Evolutionary conservation across 495 filamentous ascomycete genomes (phyloP), one percentile per base, ranked within the genome.

Genomic region (Penicillium pulvis): DNA sequence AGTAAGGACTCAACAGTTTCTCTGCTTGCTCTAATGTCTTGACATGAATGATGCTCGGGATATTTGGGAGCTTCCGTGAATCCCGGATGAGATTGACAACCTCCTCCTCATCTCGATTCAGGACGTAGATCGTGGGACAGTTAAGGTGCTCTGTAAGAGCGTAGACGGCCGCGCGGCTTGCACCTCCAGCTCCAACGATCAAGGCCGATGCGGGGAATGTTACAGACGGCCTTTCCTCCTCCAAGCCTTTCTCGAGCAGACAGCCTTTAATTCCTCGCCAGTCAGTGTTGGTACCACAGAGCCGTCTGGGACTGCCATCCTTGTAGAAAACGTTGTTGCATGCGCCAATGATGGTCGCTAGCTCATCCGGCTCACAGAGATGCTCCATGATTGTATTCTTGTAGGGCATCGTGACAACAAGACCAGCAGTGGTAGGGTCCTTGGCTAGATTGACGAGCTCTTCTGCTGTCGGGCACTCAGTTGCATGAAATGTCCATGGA

Each of bases 231-330:
- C 71, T 53, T 71, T 74, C 54, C 73, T 78, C 31, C 73, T 64
- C 30, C 6, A 71, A 62, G 11, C 72, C 68, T 44, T 60, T 73
- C 57, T 50, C 60, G 11, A 45, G 76, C 58, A 74, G 85, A 85
- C 67, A 83, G 72, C 57, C 83, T 16, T 83, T 77, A 46, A 89
- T 79, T 14, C 87, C 87, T 47, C 85, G 76, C 53, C 83, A 85
- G 68, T 90, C 87, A 14, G 87, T 89, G 71, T 90, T 89, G 30
- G 87, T 85, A n/a, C 86, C 87, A 45, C 80, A 77, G 33, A 83
- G 77, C 12, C 71, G 71, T 19, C 67, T 64, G 14, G 44, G 26
- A 12, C 47, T 31, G 36, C 70, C 72, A 23, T 67, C 62, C 20
- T 79, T 73, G 51, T 82, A 68, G 71, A 86, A 89, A 19, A 89